Base-by-base conservation (phyloP, 176 grass and related monocot species). In the Thinopyrum elongatum region DNA sequence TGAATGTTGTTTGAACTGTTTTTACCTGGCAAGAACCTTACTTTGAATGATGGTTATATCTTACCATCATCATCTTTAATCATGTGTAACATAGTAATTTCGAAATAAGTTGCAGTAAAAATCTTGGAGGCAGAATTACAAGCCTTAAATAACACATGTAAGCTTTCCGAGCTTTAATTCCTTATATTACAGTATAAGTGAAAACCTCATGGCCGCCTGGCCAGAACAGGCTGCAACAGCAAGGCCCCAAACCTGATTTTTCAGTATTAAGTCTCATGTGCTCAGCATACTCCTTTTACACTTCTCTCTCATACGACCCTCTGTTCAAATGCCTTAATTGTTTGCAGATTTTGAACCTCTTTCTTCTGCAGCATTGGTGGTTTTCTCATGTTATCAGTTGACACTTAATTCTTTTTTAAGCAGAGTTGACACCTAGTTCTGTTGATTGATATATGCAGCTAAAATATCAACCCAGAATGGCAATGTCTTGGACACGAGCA, bases 401-500 rank as follows among this genome's bases (percentile, higher is more conserved):
- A 67, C 51, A 21, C 51, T 55, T 55, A 21, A 21, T 21, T 55
- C 51, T 19, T 55, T 8, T 21, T 0, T 55, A 55, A 21, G 17
- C 51, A 55, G 51, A 55, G 51, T 55, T 55, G 17, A 55, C 51
- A 49, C 22, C 27, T 22, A 11, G 60, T n/a, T 60, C 30, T 76
- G 36, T 29, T 76, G 35, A 21, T 77, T 66, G 34, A 81, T n/a
- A 65, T 74, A 34, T 85, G 51, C 85, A 87, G 82, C 62, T 57
- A 70, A 83, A 69, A 55, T 25, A 55, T 76, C 42, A 59, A 78
- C 60, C 22, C 27, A 68, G 71, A 80, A 97, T 90, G 87, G 88
- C 87, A 28, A 95, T 91, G 89, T 76, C 70, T 60, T 90, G 65
- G 89, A 87, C 53, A 69, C 80, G 86, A 77, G 79, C 80, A 16